Conservation (phyloP, 768 basidiomycete genomes). For the Amylocystis lapponica region DNA sequence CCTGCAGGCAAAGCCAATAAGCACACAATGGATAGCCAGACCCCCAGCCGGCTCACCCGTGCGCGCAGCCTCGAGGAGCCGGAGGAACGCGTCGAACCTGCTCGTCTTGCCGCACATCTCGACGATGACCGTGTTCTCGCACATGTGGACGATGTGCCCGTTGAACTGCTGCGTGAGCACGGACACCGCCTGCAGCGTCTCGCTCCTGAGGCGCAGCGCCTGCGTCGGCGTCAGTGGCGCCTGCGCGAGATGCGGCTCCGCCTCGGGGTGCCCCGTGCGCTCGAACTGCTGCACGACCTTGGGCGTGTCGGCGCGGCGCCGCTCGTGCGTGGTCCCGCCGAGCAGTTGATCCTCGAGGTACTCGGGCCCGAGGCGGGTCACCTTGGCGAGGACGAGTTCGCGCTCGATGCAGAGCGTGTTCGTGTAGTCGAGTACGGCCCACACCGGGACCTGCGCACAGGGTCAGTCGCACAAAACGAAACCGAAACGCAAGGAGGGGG, state of each 20-base stretch:
- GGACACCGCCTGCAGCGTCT: conserved; percentile 83
- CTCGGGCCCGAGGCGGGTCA: conserved; percentile 96
- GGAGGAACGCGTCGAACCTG: conserved; percentile 90
- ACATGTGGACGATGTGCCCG: conserved; percentile 90
- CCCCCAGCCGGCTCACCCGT: conserved; percentile 83
- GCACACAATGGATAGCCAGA: background rate
- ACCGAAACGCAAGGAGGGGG: background rate
- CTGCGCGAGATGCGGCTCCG: conserved; percentile 27
- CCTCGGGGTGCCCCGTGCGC: conserved; percentile 34
- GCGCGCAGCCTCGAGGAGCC: conserved; percentile 85
- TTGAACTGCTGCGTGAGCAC: conserved; percentile 84
- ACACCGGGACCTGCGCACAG: conserved; percentile 91
- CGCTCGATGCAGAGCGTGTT: conserved; percentile 87
- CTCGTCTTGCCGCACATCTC: conserved; percentile 92
- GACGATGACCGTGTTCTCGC: conserved; percentile 91
- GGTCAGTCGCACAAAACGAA: too few species aligned
- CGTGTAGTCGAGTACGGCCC: conserved; percentile 98
- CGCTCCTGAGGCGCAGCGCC: conserved; percentile 83
- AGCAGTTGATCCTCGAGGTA: conserved; percentile 89
- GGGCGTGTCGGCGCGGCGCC: conserved; percentile 36
- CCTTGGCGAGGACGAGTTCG: conserved; percentile 91
- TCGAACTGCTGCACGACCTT: conserved; percentile 77
- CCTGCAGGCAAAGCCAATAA: conserved; percentile 39
- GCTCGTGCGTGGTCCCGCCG: conserved; percentile 80
- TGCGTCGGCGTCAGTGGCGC: conserved; percentile 55